A percentile compares a stretch with the other conserved stretches of the same genome.
Evolutionary conservation across 305 asterid species (phyloP).

Genomic region (Solanum aculeatissimum): DNA sequence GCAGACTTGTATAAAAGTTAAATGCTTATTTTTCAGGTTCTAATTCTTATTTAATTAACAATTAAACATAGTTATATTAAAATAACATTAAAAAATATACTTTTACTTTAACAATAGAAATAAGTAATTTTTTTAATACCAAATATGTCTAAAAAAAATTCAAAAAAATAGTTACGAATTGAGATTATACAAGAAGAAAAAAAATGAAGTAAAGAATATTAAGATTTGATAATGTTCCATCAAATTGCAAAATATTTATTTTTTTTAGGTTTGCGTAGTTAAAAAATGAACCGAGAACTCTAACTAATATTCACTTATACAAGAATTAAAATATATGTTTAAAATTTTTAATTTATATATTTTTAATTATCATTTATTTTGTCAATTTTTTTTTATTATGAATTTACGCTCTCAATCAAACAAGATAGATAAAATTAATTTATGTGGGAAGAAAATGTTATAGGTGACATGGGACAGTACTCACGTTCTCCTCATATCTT

Average conservation of each 20-base stretch:
- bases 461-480: conserved; percentile 74
- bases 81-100: not conserved
- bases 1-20: not conserved
- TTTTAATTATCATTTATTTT: not conserved
- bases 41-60: not conserved
- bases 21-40: not conserved
- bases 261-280: not conserved
- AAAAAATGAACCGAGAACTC: conserved; percentile 7
- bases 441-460: conserved; percentile 15
- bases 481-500: conserved; percentile 79
- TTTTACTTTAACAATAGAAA: not conserved
- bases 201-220: not conserved
- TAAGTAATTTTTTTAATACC: not conserved
- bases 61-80: not conserved
- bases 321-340: not conserved
- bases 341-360: not conserved
- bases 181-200: not conserved
- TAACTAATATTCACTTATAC: conserved; percentile 1
- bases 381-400: conserved; percentile 32
- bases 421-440: conserved; percentile 38
- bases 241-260: not conserved
- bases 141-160: no score
- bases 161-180: no score
- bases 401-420: conserved; percentile 58
- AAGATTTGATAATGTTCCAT: not conserved